Percentiles rank a stretch among this genome's conserved stretches.
phyloP scores from a whole-genome alignment of 495 filamentous ascomycete species.

The Neurospora sp. region DNA sequence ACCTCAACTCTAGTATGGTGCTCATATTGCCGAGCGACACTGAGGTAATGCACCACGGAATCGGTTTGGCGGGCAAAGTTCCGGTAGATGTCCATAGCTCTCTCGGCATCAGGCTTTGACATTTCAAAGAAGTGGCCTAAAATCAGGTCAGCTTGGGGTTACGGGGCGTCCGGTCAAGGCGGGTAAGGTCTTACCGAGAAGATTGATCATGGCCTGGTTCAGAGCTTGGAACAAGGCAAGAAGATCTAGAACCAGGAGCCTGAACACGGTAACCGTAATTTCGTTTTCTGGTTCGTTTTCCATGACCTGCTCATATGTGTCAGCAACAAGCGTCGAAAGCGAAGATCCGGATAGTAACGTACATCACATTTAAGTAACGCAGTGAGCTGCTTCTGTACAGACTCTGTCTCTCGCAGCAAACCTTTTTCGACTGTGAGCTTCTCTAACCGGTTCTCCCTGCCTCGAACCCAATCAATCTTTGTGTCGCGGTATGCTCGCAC shows the following conservation, averaged over 20 bases:
- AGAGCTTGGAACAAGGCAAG: conserved; percentile 86
- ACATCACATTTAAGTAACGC: conserved; percentile 87
- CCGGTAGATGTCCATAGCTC: conserved; percentile 87
- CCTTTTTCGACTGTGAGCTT: conserved; percentile 87
- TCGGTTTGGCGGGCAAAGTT: conserved; percentile 89
- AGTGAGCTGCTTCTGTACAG: conserved; percentile 79
- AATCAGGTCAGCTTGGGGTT: conserved; percentile 9
- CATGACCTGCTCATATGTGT: conserved; percentile 50
- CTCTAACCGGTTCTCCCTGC: conserved; percentile 72
- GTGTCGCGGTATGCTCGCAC: conserved; percentile 73
- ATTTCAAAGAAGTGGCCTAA: conserved; percentile 97
- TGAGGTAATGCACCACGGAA: conserved; percentile 80
- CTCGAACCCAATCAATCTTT: conserved; percentile 81
- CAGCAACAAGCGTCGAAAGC: not conserved
- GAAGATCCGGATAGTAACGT: conserved; percentile 14
- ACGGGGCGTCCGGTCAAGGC: not conserved
- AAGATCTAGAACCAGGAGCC: conserved; percentile 83
- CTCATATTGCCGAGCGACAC: conserved; percentile 79
- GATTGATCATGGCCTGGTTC: conserved; percentile 97
- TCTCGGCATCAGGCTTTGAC: conserved; percentile 86
- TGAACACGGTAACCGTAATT: conserved; percentile 92
- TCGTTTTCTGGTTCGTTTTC: conserved; percentile 90
- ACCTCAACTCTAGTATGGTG: conserved; percentile 87
- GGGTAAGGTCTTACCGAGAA: conserved; percentile 56
- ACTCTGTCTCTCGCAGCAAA: conserved; percentile 82